Evolutionary conservation across 2,329 filamentous ascomycete genomes (phyloP).

Genomic region (Sporothrix brasiliensis): DNA sequence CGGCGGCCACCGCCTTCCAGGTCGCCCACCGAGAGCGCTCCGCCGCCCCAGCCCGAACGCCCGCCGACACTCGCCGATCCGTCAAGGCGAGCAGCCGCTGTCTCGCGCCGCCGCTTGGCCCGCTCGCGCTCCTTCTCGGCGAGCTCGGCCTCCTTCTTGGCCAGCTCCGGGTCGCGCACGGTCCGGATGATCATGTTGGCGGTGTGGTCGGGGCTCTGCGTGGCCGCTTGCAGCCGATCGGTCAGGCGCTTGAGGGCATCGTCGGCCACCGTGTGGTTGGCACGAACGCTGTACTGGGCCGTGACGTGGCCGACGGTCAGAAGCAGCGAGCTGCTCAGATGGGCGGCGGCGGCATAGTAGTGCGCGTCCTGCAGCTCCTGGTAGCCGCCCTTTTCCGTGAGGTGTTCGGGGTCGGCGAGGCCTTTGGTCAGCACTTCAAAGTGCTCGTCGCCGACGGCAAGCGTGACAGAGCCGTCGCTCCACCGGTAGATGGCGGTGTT

Average conservation of each 20-base stretch:
- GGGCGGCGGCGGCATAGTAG: conserved; percentile 74
- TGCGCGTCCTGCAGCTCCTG: conserved; percentile 70
- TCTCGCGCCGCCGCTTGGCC: conserved; percentile 67
- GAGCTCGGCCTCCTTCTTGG: conserved; percentile 71
- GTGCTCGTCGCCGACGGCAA: conserved; percentile 74
- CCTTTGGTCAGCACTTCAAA: conserved; percentile 73
- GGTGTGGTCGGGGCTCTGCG: conserved; percentile 54
- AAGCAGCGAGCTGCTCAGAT: conserved; percentile 67
- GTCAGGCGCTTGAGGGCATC: conserved; percentile 71
- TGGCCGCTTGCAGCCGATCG: conserved; percentile 66
- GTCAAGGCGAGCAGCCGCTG: conserved; percentile 65
- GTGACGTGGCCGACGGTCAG: conserved; percentile 76
- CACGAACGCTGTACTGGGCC: conserved; percentile 69
- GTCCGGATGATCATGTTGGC: conserved; percentile 70
- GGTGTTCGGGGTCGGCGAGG: conserved; percentile 63
- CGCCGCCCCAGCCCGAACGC: conserved; percentile 48
- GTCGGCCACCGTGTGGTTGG: conserved; percentile 69
- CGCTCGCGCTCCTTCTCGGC: conserved; percentile 74
- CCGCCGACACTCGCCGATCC: conserved; percentile 49
- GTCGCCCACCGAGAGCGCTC: conserved; percentile 66
- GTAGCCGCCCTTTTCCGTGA: conserved; percentile 50
- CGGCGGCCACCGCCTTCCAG: conserved; percentile 60
- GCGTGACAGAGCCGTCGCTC: conserved; percentile 77
- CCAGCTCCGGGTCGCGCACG: conserved; percentile 73
- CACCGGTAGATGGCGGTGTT: conserved; percentile 75